A percentile compares a stretch with the other conserved stretches of the same genome.
phyloP scores from a whole-genome alignment of 2,329 filamentous ascomycete species.

The Fusarium graminum region DNA sequence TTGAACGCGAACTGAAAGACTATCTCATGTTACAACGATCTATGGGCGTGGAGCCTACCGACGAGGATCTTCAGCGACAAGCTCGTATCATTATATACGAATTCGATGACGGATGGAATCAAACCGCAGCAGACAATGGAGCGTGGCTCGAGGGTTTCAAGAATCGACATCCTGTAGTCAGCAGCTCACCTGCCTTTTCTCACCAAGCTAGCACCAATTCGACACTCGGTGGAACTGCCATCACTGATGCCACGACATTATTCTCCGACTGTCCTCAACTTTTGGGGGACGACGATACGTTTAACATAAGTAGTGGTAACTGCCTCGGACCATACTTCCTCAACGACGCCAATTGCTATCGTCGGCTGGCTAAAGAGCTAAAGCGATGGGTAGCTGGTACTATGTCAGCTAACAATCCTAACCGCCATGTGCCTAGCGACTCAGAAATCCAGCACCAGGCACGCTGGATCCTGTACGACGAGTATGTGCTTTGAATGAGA shows the following conservation, averaged over 20 bases:
- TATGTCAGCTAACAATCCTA: constrained; percentile 72
- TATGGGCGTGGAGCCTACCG: constrained; percentile 62
- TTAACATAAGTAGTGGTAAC: constrained; percentile 16
- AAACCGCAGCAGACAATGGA: constrained; percentile 70
- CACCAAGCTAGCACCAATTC: constrained; percentile 40
- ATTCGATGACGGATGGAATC: constrained; percentile 73
- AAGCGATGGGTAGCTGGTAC: constrained; percentile 64
- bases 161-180: constrained; percentile 56
- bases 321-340: constrained; percentile 60
- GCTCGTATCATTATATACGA: constrained; percentile 73
- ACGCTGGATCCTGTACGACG: constrained; percentile 72
- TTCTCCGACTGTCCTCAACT: constrained; percentile 29
- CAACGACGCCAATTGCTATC: constrained; percentile 72
- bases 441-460: constrained; percentile 74
- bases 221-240: constrained; percentile 20
- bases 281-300: constrained; percentile 16
- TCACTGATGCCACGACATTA: constrained; percentile 36
- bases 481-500: constrained; percentile 57
- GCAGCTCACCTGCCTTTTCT: constrained; percentile 45
- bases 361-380: constrained; percentile 66
- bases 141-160: constrained; percentile 68
- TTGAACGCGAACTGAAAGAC: constrained; percentile 68
- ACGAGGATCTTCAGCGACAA: constrained; percentile 67
- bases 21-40: constrained; percentile 62
- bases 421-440: constrained; percentile 69